Percentiles rank a stretch among this genome's conserved stretches.
Evolutionary conservation across 1,284 basidiomycete species (phyloP).

Genomic region (Laetiporus sulphureus): DNA sequence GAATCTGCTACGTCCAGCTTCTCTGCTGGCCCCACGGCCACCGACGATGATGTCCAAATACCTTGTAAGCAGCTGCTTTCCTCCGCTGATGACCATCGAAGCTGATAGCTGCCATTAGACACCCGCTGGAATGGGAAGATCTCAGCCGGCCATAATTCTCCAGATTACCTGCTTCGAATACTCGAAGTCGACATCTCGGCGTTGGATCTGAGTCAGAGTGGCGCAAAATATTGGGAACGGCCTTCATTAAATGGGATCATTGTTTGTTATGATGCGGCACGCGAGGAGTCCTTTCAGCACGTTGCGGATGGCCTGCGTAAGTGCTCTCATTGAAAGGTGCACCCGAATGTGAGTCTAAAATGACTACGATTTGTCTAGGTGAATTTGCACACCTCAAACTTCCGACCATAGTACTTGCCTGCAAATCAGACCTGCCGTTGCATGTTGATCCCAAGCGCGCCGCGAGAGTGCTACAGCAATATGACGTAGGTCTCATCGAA

Average conservation of each 20-base stretch:
- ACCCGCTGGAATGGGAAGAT: constrained; percentile 42
- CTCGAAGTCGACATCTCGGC: constrained; percentile 46
- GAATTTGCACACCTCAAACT: constrained; percentile 47
- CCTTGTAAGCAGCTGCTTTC: constrained; percentile 17
- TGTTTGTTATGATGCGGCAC: constrained; percentile 69
- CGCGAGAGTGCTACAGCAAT: constrained; percentile 37
- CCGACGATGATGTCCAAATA: constrained; percentile 10
- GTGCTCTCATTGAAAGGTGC: constrained; percentile 19
- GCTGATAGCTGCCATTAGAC: constrained; percentile 27
- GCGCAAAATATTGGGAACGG: constrained; percentile 29
- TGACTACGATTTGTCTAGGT: constrained; percentile 32
- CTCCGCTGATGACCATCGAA: constrained; percentile 1
- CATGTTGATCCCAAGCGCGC: constrained; percentile 52
- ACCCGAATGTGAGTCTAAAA: constrained; percentile 1
- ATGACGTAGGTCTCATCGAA: constrained; percentile 67
- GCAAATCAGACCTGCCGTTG: constrained; percentile 62
- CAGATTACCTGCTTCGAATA: constrained; percentile 40
- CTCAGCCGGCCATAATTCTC: constrained; percentile 28
- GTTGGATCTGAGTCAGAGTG: constrained; percentile 18
- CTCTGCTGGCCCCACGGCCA: constrained; percentile 19
- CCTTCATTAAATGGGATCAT: constrained; percentile 63
- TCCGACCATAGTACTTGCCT: constrained; percentile 63
- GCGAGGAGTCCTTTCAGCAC: constrained; percentile 50
- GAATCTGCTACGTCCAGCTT: constrained; percentile 33
- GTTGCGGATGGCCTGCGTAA: constrained; percentile 60